Evolutionary conservation across 345 rosid species (phyloP), one percentile per base, ranked within the genome.

Genomic region (Populus tremula): DNA sequence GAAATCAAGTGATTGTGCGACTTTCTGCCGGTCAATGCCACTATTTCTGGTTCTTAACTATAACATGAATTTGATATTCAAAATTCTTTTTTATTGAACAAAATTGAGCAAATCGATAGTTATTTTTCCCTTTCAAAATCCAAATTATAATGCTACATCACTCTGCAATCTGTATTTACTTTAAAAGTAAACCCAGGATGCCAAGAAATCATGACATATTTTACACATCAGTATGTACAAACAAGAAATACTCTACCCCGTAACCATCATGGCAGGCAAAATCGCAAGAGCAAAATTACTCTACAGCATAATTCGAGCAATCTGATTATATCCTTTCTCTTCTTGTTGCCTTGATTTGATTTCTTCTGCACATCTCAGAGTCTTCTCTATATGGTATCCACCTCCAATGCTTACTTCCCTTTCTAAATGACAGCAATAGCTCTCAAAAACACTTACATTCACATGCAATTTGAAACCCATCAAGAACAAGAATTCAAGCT

Each of bases 361-460:
- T 78, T 91, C 98, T 67, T 88, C 98, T 0, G 97, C 94, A 25
- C 97, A 93, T 78, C 97, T 78, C 43, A 94, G 75, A 8, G 97
- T 89, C 75, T 79, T 89, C 82, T 94, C 98, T 39, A 94, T 91
- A 18, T 91, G 97, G 77, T 91, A 93, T 4, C 98, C 97, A 74
- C 97, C 97, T 45, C 97, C 97, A 25, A 86, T 81, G 75, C 97
- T 86, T 31, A 94, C 97, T 84, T 93, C 98, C 77, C 98, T 90
- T 70, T 94, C 97, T 45, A 94, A 76, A 77, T 94, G 98, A 73
- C 93, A 81, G 71, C 97, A 93, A 13, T 94, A 94, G 74, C 98
- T 91, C 89, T 94, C 94, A 72, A 93, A 94, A 56, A 94, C 98
- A 56, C 95, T 88, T 45, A 93, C 87, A 82, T 93, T 94, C 56